Base-by-base conservation (phyloP, 495 filamentous ascomycete genomes). In the Aspergillus hancockii region DNA sequence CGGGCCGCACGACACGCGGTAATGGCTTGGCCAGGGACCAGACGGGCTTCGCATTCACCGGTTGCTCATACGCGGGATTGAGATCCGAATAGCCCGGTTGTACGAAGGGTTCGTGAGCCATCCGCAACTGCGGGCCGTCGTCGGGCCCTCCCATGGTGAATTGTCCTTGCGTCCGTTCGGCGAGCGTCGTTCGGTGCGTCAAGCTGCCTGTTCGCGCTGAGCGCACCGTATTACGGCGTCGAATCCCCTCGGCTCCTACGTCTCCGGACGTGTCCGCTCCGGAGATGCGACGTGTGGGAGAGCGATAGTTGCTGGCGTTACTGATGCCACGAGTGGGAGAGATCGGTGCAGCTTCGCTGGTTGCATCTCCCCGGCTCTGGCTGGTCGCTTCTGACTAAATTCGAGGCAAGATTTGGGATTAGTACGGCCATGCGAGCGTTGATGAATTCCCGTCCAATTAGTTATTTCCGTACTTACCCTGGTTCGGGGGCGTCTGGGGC, bases 11-110 rank as follows among this genome's bases (percentile, higher is more conserved):
- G 14, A 79, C 73, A 57, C 73, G 77, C 4, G 79, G 82, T 22
- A 83, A 56, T 4, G 80, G 79, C 59, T 77, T 79, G 4, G 79
- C 76, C 46, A 83, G 59, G 67, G 74, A 74, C 70, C 75, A 84
- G 16, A 83, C 70, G 0, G 81, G 81, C 60, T 75, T 77, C 9
- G 67, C 61, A 31, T 75, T 76, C 28, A 62, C 58, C 0, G 71
- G 51, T 31, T 77, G 72, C 16, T 78, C 75, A 57, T 82, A 79
- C 25, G 67, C 69, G 1, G 79, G 78, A 55, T 83, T 82, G 4
- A 73, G 60, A 16, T 81, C 70, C 6, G 66, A 60, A 54, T 82
- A 83, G 0, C 68, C 74, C 0, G 76, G 76, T 18, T 77, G 71
- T 16, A 79, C 73, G 32, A 76, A 78, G 0, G 75, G 74, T 59